Evolutionary conservation across 371 early-diverging fungal species (phyloP), one percentile per base, ranked within the genome.

Genomic region (Neoconidiobolus thromboides): DNA sequence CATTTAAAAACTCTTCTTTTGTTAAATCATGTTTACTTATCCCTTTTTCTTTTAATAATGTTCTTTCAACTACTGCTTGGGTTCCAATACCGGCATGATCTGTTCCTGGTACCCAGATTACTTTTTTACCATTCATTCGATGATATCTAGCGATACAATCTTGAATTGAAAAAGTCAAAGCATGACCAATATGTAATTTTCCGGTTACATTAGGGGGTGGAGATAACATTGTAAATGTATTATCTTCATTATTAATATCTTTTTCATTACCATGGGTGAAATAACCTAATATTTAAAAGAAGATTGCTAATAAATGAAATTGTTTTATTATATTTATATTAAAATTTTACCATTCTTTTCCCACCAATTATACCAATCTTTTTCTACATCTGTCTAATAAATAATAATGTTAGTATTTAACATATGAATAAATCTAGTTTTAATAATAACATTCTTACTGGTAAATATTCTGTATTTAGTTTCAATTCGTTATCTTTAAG

Each of bases 151-250:
- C 83, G 26, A 26, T 26, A 26, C 26, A 26, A 26, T 26, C 26
- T 62, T 84, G 81, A 15, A 96, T 82, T 39, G 92, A 80, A 53
- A 83, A 76, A 53, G 95, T 96, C 58, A 98, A 75, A 0, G 93
- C 92, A 64, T 98, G 98, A 3, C 98, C 98, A 56, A 96, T 77
- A 67, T 98, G 98, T 14, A 98, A 74, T 12, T 79, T 79, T 3
- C 98, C 98, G 0, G 98, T 98, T 39, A 98, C 90, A 68, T 98
- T 98, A 37, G 98, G 98, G 7, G 98, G 98, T 5, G 98, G 98
- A 4, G 93, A 82, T 2, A 88, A 70, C 75, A 98, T 91, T 2
- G 76, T 76, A 62, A 79, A 82, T 1, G 60, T 49, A 37, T 67
- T 26, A 26, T 26, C 26, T 26, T 26, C 26, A 26, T 26, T 26